Percentiles rank a stretch among this genome's conserved stretches.
Evolutionary conservation across 1,284 basidiomycete genomes (phyloP).

Genomic region (Violaceomyces palustris): DNA sequence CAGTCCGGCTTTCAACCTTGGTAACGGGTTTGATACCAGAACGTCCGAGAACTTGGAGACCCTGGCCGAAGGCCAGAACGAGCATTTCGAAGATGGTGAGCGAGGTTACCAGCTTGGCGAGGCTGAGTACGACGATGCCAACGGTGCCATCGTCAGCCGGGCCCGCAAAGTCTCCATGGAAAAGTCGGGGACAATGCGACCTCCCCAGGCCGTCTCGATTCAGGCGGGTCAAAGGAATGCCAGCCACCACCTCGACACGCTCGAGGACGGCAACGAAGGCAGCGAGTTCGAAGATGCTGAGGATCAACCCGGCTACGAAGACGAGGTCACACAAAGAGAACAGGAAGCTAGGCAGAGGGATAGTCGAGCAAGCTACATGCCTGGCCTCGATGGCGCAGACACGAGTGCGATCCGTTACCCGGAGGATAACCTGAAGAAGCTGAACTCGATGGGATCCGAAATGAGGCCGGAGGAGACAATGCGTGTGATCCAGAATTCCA

Average conservation of each 20-base stretch:
- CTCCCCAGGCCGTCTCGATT: conserved; percentile 18
- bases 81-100: too few species aligned
- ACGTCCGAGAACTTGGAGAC: conserved; percentile 7
- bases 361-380: conserved; percentile 15
- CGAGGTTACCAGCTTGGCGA: too few species aligned
- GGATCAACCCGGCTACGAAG: conserved; percentile 7
- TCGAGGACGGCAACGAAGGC: conserved; percentile 13
- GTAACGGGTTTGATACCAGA: conserved; percentile 24
- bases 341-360: conserved; percentile 11
- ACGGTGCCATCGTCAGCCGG: conserved; percentile 20
- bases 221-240: conserved; percentile 21
- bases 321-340: background rate
- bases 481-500: background rate
- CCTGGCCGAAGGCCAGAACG: background rate
- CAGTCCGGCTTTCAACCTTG: conserved; percentile 35
- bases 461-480: conserved; percentile 3
- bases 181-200: conserved; percentile 9
- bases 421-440: too few species aligned
- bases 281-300: conserved; percentile 39
- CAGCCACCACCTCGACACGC: conserved; percentile 18
- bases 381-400: conserved; percentile 14
- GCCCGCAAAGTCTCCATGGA: conserved; percentile 27
- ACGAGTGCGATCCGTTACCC: conserved; percentile 11
- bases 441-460: too few species aligned
- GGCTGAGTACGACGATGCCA: too few species aligned